Evolutionary conservation across 2,329 filamentous ascomycete genomes (phyloP).

Genomic region (Neonectria sp.): DNA sequence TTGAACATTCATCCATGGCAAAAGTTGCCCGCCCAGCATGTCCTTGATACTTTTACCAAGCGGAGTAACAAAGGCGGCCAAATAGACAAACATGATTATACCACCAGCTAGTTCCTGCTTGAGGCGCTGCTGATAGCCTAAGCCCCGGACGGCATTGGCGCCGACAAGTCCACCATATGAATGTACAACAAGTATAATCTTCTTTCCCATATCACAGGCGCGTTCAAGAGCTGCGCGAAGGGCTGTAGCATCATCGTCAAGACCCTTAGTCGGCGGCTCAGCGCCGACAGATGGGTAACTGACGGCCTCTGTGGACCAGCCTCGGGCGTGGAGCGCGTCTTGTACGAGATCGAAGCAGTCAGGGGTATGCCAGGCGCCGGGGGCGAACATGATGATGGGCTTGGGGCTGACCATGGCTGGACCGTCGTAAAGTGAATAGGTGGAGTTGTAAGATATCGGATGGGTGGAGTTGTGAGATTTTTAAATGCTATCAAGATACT

Average conservation of each 20-base stretch:
- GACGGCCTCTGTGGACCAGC: constrained; percentile 51
- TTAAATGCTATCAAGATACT: background rate
- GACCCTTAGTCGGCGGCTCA: constrained; percentile 42
- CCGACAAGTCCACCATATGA: constrained; percentile 61
- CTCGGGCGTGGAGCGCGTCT: constrained; percentile 49
- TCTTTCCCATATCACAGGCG: constrained; percentile 53
- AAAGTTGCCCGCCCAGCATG: constrained; percentile 42
- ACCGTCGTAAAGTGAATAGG: background rate
- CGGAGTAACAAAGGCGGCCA: constrained; percentile 52
- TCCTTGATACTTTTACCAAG: constrained; percentile 44
- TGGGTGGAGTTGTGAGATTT: background rate
- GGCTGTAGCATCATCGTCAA: constrained; percentile 51
- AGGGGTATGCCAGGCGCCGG: constrained; percentile 57
- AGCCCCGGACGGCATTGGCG: constrained; percentile 54
- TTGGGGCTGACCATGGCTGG: constrained; percentile 24
- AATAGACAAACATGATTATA: constrained; percentile 55
- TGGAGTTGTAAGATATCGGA: background rate
- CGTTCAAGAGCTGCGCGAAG: constrained; percentile 47
- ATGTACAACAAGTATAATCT: constrained; percentile 60
- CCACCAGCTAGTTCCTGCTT: constrained; percentile 54
- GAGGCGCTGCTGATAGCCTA: constrained; percentile 52
- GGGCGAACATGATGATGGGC: constrained; percentile 53
- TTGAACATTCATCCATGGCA: constrained; percentile 49
- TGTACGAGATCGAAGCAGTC: constrained; percentile 49
- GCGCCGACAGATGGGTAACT: constrained; percentile 53